Evolutionary conservation across 2,329 filamentous ascomycete species (phyloP).

Genomic region (Paecilomyces sp.): DNA sequence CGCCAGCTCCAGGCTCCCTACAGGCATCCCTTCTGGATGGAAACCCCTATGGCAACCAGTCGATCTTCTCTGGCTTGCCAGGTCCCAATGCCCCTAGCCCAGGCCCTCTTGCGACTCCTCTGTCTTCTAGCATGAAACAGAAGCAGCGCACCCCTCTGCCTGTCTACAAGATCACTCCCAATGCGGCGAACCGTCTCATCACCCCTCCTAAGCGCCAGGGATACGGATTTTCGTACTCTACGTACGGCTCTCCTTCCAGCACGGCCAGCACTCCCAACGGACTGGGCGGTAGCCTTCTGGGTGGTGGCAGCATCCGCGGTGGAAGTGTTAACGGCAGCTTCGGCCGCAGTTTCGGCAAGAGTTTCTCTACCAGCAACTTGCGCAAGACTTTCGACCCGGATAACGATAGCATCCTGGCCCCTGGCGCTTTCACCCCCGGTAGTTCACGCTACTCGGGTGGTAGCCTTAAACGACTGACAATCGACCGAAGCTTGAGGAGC

Average conservation of each 20-base stretch:
- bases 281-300: conserved; percentile 58
- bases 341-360: conserved; percentile 71
- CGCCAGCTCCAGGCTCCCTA: conserved; percentile 42
- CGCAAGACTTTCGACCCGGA: conserved; percentile 74
- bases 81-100: conserved; percentile 60
- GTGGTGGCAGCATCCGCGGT: conserved; percentile 27
- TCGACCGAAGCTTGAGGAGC: conserved; percentile 76
- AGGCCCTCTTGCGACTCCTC: conserved; percentile 84
- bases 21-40: conserved; percentile 74
- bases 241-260: conserved; percentile 74
- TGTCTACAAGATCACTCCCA: conserved; percentile 79
- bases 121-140: conserved; percentile 67
- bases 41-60: conserved; percentile 85
- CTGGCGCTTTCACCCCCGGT: conserved; percentile 73
- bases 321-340: conserved; percentile 48
- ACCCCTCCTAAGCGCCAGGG: conserved; percentile 76
- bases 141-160: conserved; percentile 75
- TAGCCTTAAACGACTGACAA: conserved; percentile 83
- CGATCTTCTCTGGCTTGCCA: conserved; percentile 70
- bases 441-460: conserved; percentile 58
- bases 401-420: conserved; percentile 71
- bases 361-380: conserved; percentile 79
- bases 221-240: conserved; percentile 90
- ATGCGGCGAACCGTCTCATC: conserved; percentile 68
- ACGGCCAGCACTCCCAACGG: conserved; percentile 62